Evolutionary conservation across 2,329 filamentous ascomycete species (phyloP).

Genomic region (Aspergillus udagawae): DNA sequence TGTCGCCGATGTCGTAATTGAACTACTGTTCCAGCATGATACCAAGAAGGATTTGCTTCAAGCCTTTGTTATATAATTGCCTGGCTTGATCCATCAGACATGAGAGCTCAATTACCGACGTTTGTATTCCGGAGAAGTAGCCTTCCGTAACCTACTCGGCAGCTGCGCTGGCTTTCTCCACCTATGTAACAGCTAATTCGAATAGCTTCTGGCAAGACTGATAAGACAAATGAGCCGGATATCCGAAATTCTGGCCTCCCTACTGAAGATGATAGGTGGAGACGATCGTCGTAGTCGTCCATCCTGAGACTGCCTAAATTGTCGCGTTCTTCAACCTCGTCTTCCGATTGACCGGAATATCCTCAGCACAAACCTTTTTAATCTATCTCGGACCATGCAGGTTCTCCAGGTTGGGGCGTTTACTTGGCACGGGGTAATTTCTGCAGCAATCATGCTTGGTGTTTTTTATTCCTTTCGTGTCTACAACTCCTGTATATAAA

Average conservation of each 20-base stretch:
- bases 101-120: no score
- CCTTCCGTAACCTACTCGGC: background rate
- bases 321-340: background rate
- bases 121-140: no score
- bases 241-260: no score
- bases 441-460: background rate
- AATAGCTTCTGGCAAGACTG: background rate
- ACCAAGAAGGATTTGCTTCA: no score
- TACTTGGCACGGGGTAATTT: background rate
- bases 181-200: background rate
- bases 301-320: no score
- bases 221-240: no score
- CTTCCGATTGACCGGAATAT: background rate
- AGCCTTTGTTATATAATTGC: no score
- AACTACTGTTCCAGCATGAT: background rate
- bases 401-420: background rate
- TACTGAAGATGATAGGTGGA: no score
- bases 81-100: no score
- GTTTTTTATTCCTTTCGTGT: background rate
- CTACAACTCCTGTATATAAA: background rate
- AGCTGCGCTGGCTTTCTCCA: background rate
- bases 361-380: background rate
- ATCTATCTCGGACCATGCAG: background rate
- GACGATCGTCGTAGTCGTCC: no score
- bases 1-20: background rate